phyloP scores from a whole-genome alignment of 2,329 filamentous ascomycete species.

The Knufia fluminis region DNA sequence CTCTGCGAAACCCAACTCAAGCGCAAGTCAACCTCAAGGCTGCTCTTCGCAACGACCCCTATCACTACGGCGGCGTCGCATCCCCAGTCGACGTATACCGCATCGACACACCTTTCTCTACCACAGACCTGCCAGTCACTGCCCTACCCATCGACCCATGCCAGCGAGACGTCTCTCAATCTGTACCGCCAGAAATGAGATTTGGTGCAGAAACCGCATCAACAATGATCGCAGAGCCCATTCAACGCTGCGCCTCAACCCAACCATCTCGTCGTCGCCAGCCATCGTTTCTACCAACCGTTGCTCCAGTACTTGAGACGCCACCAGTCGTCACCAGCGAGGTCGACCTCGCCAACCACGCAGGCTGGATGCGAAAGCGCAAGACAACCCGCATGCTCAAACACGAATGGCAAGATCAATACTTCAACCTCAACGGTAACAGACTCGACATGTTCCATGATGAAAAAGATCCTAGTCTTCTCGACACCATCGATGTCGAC shows the following conservation, averaged over 20 bases:
- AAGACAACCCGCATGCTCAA: slow-evolving; percentile 80
- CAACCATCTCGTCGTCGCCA: slow-evolving; percentile 19
- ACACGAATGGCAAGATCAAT: slow-evolving; percentile 88
- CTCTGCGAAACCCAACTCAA: slow-evolving; percentile 21
- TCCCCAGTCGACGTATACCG: slow-evolving; percentile 59
- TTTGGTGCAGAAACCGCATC: slow-evolving; percentile 44
- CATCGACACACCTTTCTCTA: slow-evolving; percentile 78
- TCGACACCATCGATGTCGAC: slow-evolving; percentile 31
- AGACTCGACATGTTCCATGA: slow-evolving; percentile 41
- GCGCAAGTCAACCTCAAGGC: slow-evolving; percentile 25
- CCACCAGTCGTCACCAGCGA: slow-evolving; percentile 12
- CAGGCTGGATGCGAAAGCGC: slow-evolving; percentile 90
- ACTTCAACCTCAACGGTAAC: slow-evolving; percentile 74
- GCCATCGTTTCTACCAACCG: slow-evolving; percentile 18
- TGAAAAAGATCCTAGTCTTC: slow-evolving; percentile 22
- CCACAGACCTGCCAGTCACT: slow-evolving; percentile 79
- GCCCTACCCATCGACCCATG: slow-evolving; percentile 62
- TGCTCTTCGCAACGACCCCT: slow-evolving; percentile 42
- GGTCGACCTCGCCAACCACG: slow-evolving; percentile 44
- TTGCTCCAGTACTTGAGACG: slow-evolving; percentile 20
- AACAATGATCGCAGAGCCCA: slow-evolving; percentile 32
- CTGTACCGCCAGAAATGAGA: slow-evolving; percentile 87
- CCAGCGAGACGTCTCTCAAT: slow-evolving; percentile 72
- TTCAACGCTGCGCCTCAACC: slow-evolving; percentile 38
- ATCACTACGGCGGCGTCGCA: slow-evolving; percentile 23